Conservation (phyloP, 2,329 filamentous ascomycete species). For the Beauveria scarabaeidicola region DNA sequence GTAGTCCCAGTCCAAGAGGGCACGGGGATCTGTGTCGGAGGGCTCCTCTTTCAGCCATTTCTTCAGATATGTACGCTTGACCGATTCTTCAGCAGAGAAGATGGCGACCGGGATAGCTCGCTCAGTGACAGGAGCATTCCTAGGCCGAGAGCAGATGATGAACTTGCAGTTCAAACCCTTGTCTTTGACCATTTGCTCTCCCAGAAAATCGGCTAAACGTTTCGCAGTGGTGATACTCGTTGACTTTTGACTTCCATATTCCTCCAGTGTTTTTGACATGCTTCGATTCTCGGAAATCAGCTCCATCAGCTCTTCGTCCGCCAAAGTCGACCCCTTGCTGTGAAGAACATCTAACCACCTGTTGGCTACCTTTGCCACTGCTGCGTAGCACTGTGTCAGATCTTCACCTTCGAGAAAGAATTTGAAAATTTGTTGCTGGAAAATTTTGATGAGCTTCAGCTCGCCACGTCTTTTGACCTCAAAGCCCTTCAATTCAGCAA, state of each 20-base stretch:
- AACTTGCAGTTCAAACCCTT: conserved; percentile 99
- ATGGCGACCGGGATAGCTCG: conserved; percentile 92
- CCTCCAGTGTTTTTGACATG: conserved; percentile 94
- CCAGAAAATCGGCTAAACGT: conserved; percentile 88
- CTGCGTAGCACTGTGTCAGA: conserved; percentile 77
- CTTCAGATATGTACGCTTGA: conserved; percentile 81
- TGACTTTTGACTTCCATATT: conserved; percentile 92
- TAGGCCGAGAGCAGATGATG: conserved; percentile 85
- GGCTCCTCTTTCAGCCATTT: conserved; percentile 97
- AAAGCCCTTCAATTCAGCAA: conserved; percentile 94
- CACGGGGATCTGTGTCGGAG: conserved; percentile 79
- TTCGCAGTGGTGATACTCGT: conserved; percentile 98
- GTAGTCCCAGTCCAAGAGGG: conserved; percentile 92
- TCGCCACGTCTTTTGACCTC: conserved; percentile 97
- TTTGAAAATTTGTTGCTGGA: conserved; percentile 98
- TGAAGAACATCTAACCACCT: conserved; percentile 94
- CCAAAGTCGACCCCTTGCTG: conserved; percentile 77
- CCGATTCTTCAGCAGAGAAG: conserved; percentile 82
- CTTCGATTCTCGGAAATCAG: conserved; percentile 99
- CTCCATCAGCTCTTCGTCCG: conserved; percentile 95
- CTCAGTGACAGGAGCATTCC: conserved; percentile 87
- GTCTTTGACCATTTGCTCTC: conserved; percentile 98
- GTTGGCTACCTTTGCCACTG: conserved; percentile 92
- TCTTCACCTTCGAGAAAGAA: conserved; percentile 93
- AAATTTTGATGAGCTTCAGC: conserved; percentile 98